Percentiles rank a stretch among this genome's conserved stretches.
phyloP scores from a whole-genome alignment of 2,329 filamentous ascomycete species.

The Epichloe brachyelytri region DNA sequence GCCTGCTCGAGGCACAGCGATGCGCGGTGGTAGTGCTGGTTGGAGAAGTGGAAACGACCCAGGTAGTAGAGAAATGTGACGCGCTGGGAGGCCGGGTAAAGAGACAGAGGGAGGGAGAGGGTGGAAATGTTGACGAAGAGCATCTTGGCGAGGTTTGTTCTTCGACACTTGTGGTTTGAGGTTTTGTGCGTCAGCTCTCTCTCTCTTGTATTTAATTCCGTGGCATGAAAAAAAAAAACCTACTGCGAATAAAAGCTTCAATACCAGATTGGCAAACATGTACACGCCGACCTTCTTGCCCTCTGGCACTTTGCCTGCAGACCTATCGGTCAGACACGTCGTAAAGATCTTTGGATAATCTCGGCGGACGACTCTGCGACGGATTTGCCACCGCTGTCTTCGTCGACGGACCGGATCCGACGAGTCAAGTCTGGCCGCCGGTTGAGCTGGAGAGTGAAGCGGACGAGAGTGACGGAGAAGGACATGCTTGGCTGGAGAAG shows the following conservation, averaged over 20 bases:
- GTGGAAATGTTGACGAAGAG: slow-evolving; percentile 82
- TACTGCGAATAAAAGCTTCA: slow-evolving; percentile 78
- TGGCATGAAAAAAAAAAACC: slow-evolving; percentile 10
- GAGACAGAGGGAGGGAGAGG: slow-evolving; percentile 64
- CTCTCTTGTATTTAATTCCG: no score
- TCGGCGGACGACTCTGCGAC: slow-evolving; percentile 82
- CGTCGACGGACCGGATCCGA: slow-evolving; percentile 48
- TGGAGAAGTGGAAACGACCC: slow-evolving; percentile 77
- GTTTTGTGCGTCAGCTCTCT: not conserved
- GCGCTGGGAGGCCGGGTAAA: slow-evolving; percentile 75
- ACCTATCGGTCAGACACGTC: slow-evolving; percentile 73
- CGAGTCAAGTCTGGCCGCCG: slow-evolving; percentile 65
- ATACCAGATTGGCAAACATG: slow-evolving; percentile 77
- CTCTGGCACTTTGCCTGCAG: slow-evolving; percentile 55
- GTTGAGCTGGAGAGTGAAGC: slow-evolving; percentile 73
- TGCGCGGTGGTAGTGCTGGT: slow-evolving; percentile 69
- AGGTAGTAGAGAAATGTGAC: slow-evolving; percentile 94
- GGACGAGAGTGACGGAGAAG: slow-evolving; percentile 66
- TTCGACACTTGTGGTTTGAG: slow-evolving; percentile 51
- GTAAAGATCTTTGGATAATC: slow-evolving; percentile 81
- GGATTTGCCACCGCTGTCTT: slow-evolving; percentile 54
- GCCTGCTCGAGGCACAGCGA: slow-evolving; percentile 64
- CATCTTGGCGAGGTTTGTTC: slow-evolving; percentile 71
- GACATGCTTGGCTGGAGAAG: slow-evolving; percentile 75
- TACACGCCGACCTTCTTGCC: slow-evolving; percentile 84